Conservation (phyloP, 768 basidiomycete species). For the Cubamyces lactineus region DNA sequence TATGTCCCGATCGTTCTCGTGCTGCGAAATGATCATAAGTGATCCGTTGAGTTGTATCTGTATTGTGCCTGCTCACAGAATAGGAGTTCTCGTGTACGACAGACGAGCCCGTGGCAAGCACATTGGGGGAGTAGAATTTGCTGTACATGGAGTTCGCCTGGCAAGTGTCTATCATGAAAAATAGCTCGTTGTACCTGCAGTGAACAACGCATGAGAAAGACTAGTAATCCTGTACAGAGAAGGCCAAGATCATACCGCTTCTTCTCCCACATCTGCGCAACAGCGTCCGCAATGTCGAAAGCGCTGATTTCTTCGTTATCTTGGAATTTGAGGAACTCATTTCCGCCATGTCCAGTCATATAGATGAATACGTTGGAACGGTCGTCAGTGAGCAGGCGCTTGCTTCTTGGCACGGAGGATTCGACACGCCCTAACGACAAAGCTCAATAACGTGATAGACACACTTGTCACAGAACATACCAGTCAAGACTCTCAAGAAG, state of each 20-base stretch:
- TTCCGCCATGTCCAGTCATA: conserved; percentile 98
- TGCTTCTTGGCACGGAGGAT: conserved; percentile 84
- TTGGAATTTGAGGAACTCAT: conserved; percentile 99
- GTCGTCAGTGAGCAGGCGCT: conserved; percentile 89
- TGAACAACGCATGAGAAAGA: background rate
- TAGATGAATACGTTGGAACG: conserved; percentile 94
- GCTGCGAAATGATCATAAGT: conserved; percentile 45
- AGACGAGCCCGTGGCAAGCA: conserved; percentile 89
- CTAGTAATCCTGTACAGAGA: background rate
- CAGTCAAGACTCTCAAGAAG: conserved; percentile 89
- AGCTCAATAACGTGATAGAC: background rate
- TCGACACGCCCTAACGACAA: conserved; percentile 74
- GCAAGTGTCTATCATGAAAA: conserved; percentile 99
- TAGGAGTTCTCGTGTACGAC: conserved; percentile 88
- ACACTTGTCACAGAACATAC: conserved; percentile 45
- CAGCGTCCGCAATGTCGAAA: conserved; percentile 96
- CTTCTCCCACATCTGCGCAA: conserved; percentile 99
- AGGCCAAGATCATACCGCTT: conserved; percentile 60
- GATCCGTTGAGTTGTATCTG: background rate
- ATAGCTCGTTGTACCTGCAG: conserved; percentile 86
- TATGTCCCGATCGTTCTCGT: conserved; percentile 91
- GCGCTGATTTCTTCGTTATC: conserved; percentile 98
- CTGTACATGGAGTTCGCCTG: conserved; percentile 96
- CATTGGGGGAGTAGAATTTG: conserved; percentile 91
- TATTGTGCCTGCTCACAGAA: conserved; percentile 58